Evolutionary conservation across 805 yeast genomes (phyloP).

Genomic region (Ogataea glucozyma): DNA sequence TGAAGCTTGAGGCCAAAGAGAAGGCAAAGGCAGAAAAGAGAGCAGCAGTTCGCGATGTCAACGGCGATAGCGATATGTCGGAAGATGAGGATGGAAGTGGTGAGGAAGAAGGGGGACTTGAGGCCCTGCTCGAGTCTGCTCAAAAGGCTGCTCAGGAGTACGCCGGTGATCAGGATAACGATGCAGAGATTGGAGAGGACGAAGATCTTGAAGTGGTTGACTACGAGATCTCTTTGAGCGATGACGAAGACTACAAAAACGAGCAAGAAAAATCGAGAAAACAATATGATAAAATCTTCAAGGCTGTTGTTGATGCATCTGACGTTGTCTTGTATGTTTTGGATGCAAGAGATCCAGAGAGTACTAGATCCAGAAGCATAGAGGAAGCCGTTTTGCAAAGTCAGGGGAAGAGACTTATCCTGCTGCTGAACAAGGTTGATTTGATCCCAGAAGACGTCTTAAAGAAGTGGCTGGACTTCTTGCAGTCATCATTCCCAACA

Average conservation of each 20-base stretch:
- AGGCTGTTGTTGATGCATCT: constrained; percentile 86
- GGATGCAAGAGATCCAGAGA: constrained; percentile 97
- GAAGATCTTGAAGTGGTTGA: constrained; percentile 47
- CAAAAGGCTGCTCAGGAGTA: constrained; percentile 80
- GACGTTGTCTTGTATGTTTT: constrained; percentile 91
- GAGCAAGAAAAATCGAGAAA: constrained; percentile 77
- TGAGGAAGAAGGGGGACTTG: constrained; percentile 52
- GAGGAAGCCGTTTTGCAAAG: constrained; percentile 85
- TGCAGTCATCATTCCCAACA: constrained; percentile 85
- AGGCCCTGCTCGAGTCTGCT: constrained; percentile 88
- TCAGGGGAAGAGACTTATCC: constrained; percentile 80
- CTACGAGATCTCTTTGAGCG: constrained; percentile 46
- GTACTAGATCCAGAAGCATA: constrained; percentile 87
- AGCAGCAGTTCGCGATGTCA: constrained; percentile 40
- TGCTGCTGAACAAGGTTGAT: constrained; percentile 89
- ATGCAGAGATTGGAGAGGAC: constrained; percentile 34
- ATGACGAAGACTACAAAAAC: constrained; percentile 41
- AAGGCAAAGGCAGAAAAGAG: constrained; percentile 48
- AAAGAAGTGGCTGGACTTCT: constrained; percentile 78
- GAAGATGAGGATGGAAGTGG: constrained; percentile 43
- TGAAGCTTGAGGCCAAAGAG: constrained; percentile 55
- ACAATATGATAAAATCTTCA: constrained; percentile 92
- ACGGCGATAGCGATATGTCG: constrained; percentile 36
- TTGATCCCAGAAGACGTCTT: constrained; percentile 83
- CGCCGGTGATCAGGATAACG: constrained; percentile 48